Conservation (phyloP, 2,329 filamentous ascomycete genomes). For the Exserohilum turcica region DNA sequence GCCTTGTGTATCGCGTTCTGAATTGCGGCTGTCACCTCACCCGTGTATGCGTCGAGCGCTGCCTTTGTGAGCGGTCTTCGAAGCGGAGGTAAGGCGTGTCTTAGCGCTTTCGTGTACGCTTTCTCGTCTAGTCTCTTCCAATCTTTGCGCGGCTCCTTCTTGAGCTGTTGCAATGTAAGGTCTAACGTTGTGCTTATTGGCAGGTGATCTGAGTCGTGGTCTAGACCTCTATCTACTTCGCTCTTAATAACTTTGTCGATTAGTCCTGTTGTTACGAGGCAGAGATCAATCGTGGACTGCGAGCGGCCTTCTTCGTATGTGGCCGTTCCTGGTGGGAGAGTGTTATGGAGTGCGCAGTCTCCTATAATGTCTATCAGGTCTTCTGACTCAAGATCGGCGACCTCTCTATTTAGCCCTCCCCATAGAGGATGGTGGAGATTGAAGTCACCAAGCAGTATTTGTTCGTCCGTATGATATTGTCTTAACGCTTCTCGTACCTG, state of each 20-base stretch:
- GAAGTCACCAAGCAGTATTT: constrained; percentile 17
- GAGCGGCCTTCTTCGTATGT: constrained; percentile 14
- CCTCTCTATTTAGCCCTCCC: constrained; percentile 11
- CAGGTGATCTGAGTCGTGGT: constrained; percentile 30
- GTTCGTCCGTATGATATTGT: constrained; percentile 6
- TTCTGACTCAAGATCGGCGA: constrained; percentile 11
- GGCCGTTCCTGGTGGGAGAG: constrained; percentile 11
- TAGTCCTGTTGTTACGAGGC: constrained; percentile 13
- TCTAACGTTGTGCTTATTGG: constrained; percentile 25
- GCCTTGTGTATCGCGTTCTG: constrained; percentile 10
- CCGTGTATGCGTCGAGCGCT: constrained; percentile 14
- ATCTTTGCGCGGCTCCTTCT: constrained; percentile 4
- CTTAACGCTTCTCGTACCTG: neutral
- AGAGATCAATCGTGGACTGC: constrained; percentile 17
- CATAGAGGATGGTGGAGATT: constrained; percentile 18
- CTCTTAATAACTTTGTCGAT: constrained; percentile 18
- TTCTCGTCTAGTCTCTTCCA: constrained; percentile 10
- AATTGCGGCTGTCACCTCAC: constrained; percentile 15
- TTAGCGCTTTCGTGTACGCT: constrained; percentile 10
- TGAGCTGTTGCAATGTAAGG: constrained; percentile 5
- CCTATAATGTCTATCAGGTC: constrained; percentile 16
- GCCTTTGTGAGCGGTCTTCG: constrained; percentile 14
- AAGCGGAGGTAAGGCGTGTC: constrained; percentile 12
- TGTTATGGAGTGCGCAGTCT: constrained; percentile 12
- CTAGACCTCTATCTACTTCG: constrained; percentile 12